Evolutionary conservation across 2,329 filamentous ascomycete genomes (phyloP).

Genomic region (Tolypocladium nubicola): DNA sequence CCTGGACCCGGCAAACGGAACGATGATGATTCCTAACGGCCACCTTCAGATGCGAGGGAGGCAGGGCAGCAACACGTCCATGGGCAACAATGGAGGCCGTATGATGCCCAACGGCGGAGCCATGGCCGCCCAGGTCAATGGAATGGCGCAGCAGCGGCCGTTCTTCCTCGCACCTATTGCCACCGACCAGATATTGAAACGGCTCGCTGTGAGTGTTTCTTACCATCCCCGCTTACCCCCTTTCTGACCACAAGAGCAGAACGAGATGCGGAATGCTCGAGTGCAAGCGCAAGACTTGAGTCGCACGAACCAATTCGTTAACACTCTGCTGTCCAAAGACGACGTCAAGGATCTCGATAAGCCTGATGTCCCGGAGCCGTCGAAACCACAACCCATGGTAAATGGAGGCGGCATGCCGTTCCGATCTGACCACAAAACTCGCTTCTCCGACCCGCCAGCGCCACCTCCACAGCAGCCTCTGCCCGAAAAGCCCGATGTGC

Average conservation of each 20-base stretch:
- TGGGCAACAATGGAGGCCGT: conserved; percentile 50
- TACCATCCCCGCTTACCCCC: not conserved
- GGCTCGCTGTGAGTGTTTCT: conserved; percentile 21
- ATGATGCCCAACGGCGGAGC: conserved; percentile 37
- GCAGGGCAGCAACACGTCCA: conserved; percentile 55
- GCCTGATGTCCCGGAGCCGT: conserved; percentile 33
- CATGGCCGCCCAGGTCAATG: conserved; percentile 42
- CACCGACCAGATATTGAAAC: conserved; percentile 87
- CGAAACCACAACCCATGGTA: conserved; percentile 33
- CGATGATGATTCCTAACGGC: conserved; percentile 60
- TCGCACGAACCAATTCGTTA: conserved; percentile 73
- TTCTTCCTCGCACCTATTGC: conserved; percentile 84
- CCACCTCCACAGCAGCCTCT: conserved; percentile 88
- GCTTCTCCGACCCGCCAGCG: conserved; percentile 87
- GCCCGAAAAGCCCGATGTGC: conserved; percentile 80
- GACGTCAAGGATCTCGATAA: conserved; percentile 48
- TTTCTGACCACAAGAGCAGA: conserved; percentile 33
- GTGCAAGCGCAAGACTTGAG: conserved; percentile 79
- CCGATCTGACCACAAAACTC: conserved; percentile 65
- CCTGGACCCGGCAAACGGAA: conserved; percentile 68
- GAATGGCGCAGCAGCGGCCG: conserved; percentile 63
- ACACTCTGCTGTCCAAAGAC: conserved; percentile 64
- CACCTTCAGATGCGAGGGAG: conserved; percentile 62
- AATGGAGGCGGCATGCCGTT: conserved; percentile 44
- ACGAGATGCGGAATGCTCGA: conserved; percentile 81